Percentiles rank a stretch among this genome's conserved stretches.
These are phyloP conservation scores for Funneliformis mosseae DNA, from an alignment of 192 early-diverging fungal genomes.

Conservation along the genomic window DNA sequence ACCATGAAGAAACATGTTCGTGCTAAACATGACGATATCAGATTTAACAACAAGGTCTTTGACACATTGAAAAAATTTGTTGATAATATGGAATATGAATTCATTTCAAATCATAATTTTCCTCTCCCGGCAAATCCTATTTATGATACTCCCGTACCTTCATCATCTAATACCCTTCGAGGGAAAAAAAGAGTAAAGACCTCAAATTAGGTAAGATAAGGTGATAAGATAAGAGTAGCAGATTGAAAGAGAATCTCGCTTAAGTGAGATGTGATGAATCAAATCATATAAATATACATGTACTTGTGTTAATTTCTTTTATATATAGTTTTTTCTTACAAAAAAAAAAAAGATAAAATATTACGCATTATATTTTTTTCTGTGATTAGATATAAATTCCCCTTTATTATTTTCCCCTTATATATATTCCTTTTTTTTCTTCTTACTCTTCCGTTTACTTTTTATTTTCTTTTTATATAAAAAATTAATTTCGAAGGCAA, in stretches of 20 bases:
- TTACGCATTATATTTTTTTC: not conserved
- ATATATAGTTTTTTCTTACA: not conserved
- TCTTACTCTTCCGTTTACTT: not conserved
- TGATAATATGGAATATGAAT: slow-evolving; percentile 27
- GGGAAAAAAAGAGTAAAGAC: not conserved
- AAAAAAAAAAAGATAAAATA: not conserved
- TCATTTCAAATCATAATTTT: not conserved
- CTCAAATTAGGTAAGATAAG: not conserved
- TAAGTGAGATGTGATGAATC: not conserved
- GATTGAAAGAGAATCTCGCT: no score
- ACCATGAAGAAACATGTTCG: slow-evolving; percentile 29
- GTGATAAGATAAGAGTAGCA: no score
- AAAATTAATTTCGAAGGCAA: not conserved
- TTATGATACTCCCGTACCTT: not conserved
- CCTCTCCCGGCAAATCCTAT: not conserved
- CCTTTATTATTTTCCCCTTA: not conserved
- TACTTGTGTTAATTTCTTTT: not conserved
- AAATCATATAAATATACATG: not conserved
- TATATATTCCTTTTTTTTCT: not conserved
- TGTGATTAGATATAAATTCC: not conserved
- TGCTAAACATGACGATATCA: slow-evolving; percentile 26
- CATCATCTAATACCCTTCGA: not conserved
- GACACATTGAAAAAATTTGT: slow-evolving; percentile 26
- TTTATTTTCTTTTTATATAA: not conserved
- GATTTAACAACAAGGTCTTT: slow-evolving; percentile 29